Evolutionary conservation across 257 asterid species (phyloP), one percentile per base, ranked within the genome.

Genomic region (Ophiorrhiza pumila): DNA sequence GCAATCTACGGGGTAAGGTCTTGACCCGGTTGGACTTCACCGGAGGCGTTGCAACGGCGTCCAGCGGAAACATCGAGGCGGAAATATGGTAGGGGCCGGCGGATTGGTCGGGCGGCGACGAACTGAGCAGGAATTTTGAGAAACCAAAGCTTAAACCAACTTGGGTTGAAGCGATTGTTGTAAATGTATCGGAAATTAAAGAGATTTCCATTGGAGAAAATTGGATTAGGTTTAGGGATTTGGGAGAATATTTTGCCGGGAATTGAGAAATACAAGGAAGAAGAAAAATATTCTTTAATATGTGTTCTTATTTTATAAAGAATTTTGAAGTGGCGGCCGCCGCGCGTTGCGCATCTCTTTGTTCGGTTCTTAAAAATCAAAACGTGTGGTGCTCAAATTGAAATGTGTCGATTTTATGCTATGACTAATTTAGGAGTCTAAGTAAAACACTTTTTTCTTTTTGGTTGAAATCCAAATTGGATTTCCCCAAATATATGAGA

Each of bases 151-250:
- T 77, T 14, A 85, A 29, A 2, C 84, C 32, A 39, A 18, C 84
- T 75, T 89, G 96, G 9, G 87, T 68, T 0, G 95, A 79, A 0
- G 88, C 83, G 61, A 87, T 74, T 27, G 85, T 73, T 31, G 91
- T 77, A 11, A 93, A 65, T 1, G 92, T 62, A 42, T 93, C 94
- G 74, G 95, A 83, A 3, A 91, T 69, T 45, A 88, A 65, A 41
- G 86, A 47, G 69, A 88, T 60, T 62, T 89, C 97, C 98, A 93
- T 93, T n/a, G 15, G 81, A 70, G 52, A 32, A 57, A 32, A 32
- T 13, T 18, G 14, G 20, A 11, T 49, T 79, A 77, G 86, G 87
- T 78, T 17, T 80, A 7, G 79, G 80, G 37, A 70, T 47, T 34
- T 60, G 70, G 82, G 72, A 75, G 64, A 13, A 72, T 77, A 71